Base-by-base conservation (phyloP, 345 rosid genomes). In the Citrus glauca region DNA sequence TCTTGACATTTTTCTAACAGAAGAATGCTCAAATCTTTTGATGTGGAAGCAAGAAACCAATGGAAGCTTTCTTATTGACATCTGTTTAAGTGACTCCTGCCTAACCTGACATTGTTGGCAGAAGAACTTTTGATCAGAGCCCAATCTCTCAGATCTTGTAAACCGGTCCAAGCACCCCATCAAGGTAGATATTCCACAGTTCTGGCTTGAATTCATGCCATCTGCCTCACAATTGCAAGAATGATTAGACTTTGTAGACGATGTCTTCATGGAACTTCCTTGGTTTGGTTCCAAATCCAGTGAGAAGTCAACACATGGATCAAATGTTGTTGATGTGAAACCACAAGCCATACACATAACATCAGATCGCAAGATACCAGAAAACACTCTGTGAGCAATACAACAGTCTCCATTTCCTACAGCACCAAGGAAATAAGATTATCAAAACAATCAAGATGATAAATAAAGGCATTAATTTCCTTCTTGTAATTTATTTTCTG, bases 301-400 rank as follows among this genome's bases (percentile, higher is more conserved):
- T 4, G 93, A 87, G 73, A 87, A 84, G 82, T 90, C 93, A 53
- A 90, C 84, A 32, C 90, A 90, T 53, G 93, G 91, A 50, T 88
- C 93, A 79, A 88, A 87, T 3, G 89, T 88, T 70, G 93, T 90
- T 16, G 93, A 90, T 66, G 91, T 88, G 80, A 87, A 90, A 66
- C 93, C 93, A 82, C 93, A 88, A 57, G 80, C 84, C 91, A 84
- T 86, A 69, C 91, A 90, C 93, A 90, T 88, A 78, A 90, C 93
- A 85, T 88, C 91, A 63, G 92, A 90, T 59, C 91, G 82, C 75
- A 89, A 69, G 74, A 90, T 87, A 61, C 83, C 95, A 32, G 90
- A 91, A 77, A 86, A 89, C 7, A 91, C 88, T 76, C 84, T 82
- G 50, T 88, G 93, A 40, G 91, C 89, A 66, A 91, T 86, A 73